Base-by-base conservation (phyloP, 129 eudicot species). In the Saussurea involucrata region DNA sequence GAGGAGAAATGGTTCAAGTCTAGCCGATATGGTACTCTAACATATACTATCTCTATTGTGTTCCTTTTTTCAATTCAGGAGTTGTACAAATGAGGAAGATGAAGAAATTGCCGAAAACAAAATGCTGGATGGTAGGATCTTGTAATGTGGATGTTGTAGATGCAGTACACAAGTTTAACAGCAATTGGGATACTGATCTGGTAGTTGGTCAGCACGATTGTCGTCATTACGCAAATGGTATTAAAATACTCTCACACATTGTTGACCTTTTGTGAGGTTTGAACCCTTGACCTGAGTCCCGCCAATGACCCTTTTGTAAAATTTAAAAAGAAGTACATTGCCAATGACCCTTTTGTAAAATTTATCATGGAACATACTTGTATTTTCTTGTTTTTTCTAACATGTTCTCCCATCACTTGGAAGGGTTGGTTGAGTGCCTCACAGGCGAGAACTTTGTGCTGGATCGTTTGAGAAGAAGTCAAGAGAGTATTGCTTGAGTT, bases 141-240 rank as follows among this genome's bases (percentile, higher is more conserved):
- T 83, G 90, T 69, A 29, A 82, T 24, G 68, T 49, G 34, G 78
- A 87, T 78, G 83, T 88, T 31, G 73, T 74, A 22, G 89, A 82
- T 72, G 90, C 77, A 57, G 76, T 86, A 36, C 44, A 34, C 21
- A 31, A 82, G 71, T 95, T 92, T 87, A 92, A 95, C 53, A 61
- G 82, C 31, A 66, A 53, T 24, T 95, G 99, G 99, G 88, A 83
- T 32, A 92, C 96, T 20, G 86, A 86, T 77, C 70, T 95, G 67
- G 77, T 80, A 17, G 82, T 89, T 46, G 92, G 94, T 17, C 84
- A 80, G 18, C 92, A 92, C 24, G 97, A 95, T 29, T 95, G 97
- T 80, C 92, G 97, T 63, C 80, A 92, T 88, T 95, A 95, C 69
- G 72, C 87, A 44, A 84, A 91, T 65, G 98, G 97, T 90, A 85